Percentiles rank a stretch among this genome's conserved stretches.
phyloP scores from a whole-genome alignment of 192 early-diverging fungal species.

The Mortierella antarctica region DNA sequence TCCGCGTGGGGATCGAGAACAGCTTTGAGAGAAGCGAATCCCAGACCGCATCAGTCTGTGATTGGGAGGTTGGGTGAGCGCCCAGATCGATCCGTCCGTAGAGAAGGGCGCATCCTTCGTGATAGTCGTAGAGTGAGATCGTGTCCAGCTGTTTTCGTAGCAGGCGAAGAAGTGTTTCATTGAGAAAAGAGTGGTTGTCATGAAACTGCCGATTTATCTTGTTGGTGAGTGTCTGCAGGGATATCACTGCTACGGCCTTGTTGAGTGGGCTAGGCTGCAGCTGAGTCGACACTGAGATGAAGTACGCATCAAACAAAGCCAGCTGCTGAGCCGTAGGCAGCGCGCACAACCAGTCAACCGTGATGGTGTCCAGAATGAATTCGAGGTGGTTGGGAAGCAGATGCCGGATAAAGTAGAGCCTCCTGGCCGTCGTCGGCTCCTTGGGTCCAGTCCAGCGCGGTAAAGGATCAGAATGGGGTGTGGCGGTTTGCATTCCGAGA shows the following conservation, averaged over 20 bases:
- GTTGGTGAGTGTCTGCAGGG: constrained; percentile 30
- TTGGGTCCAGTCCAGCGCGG: constrained; percentile 29
- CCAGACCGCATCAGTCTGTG: constrained; percentile 7
- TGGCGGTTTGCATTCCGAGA: constrained; percentile 3
- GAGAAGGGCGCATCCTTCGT: neutral
- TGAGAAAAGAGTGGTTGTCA: constrained; percentile 44
- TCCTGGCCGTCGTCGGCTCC: constrained; percentile 1
- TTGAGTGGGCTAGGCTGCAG: neutral
- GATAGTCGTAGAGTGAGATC: constrained; percentile 20
- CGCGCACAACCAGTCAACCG: constrained; percentile 39
- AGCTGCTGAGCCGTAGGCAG: constrained; percentile 23
- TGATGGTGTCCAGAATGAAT: constrained; percentile 41
- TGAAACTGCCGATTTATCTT: constrained; percentile 24
- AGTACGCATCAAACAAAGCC: constrained; percentile 32
- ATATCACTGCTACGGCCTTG: constrained; percentile 5
- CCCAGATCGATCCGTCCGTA: too few species aligned
- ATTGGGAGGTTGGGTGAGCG: too few species aligned
- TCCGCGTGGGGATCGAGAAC: constrained; percentile 36
- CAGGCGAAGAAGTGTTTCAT: constrained; percentile 31
- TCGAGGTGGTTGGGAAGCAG: constrained; percentile 29
- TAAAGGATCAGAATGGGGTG: neutral
- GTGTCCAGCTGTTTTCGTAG: constrained; percentile 9
- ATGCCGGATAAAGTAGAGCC: constrained; percentile 30
- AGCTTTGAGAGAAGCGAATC: constrained; percentile 32
- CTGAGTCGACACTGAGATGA: constrained; percentile 6